Evolutionary conservation across 305 asterid species (phyloP), one percentile per base, ranked within the genome.

Genomic region (Fraxinus greggii): DNA sequence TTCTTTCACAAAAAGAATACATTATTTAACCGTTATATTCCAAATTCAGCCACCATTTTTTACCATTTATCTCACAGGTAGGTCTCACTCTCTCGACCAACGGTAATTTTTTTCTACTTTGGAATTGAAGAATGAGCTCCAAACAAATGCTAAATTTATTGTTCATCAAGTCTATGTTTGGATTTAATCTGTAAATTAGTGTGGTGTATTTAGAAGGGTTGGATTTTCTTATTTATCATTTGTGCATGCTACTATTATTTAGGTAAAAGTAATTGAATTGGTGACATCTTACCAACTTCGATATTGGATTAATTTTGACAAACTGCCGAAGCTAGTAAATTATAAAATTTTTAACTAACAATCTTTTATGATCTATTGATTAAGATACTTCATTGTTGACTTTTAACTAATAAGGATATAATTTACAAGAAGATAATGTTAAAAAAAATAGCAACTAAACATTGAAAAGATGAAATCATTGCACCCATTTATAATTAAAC

Each of bases 401-500:
- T 29, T 29, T 69, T 69, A 29, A 69, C 75, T 5, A 28, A 5
- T 69, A 5, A 29, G 24, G 17, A 69, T 69, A 63, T 63, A 65
- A 26, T 65, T 24, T 69, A 69, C 75, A 31, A 29, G 75, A 69
- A 28, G 75, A 69, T 67, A 67, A 67, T 69, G 24, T 31, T 15
- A 69, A 69, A 23, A 69, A 23, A 61, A 5, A 69, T 69, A 8
- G 10, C 38, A 69, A 69, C 7, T 69, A 69, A 31, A 69, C 75
- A 36, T 29, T 69, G 75, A 28, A 19, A 78, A 13, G 9, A 61
- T 32, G 19, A 48, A 72, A 36, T 51, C 36, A 1, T 72, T 1
- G 67, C n/a, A 35, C 23, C 70, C 65, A 67, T 32, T 19, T 19
- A 3, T 3, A 75, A 81, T 81, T 88, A 82, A 79, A 78, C 83